Evolutionary conservation across 1,139 yeast species (phyloP).

Genomic region (Pneumocystis carinii): DNA sequence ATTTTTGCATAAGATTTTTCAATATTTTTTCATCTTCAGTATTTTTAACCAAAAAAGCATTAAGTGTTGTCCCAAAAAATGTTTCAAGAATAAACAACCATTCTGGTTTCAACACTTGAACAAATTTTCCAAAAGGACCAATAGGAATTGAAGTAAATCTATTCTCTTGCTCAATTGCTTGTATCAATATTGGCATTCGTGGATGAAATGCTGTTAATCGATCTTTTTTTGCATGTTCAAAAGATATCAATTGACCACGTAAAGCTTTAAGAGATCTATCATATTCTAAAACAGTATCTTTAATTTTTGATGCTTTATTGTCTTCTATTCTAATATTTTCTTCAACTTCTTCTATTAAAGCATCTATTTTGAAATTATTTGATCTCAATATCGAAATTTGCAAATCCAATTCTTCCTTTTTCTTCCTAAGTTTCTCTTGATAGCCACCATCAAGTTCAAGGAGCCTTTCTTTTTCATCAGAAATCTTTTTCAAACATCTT

Average conservation of each 20-base stretch:
- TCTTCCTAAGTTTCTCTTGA: conserved; percentile 16
- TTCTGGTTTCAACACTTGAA: conserved; percentile 42
- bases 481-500: conserved; percentile 20
- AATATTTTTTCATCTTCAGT: conserved; percentile 45
- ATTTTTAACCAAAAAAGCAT: conserved; percentile 53
- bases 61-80: conserved; percentile 34
- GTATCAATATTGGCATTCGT: conserved; percentile 30
- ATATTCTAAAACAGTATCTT: conserved; percentile 25
- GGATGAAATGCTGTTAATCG: conserved; percentile 34
- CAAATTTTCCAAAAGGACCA: conserved; percentile 69
- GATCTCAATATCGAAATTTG: conserved; percentile 21
- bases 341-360: conserved; percentile 13
- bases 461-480: conserved; percentile 9
- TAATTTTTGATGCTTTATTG: conserved; percentile 22
- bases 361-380: conserved; percentile 11
- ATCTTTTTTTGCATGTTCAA: conserved; percentile 16
- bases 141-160: conserved; percentile 39
- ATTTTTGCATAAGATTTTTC: conserved; percentile 29
- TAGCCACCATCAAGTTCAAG: conserved; percentile 10
- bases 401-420: conserved; percentile 18
- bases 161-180: conserved; percentile 27
- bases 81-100: conserved; percentile 56
- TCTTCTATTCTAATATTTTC: conserved; percentile 20
- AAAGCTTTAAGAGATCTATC: conserved; percentile 28
- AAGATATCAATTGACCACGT: conserved; percentile 8